Evolutionary conservation across 805 yeast species (phyloP).

Genomic region (Suhomyces kilbournensis): DNA sequence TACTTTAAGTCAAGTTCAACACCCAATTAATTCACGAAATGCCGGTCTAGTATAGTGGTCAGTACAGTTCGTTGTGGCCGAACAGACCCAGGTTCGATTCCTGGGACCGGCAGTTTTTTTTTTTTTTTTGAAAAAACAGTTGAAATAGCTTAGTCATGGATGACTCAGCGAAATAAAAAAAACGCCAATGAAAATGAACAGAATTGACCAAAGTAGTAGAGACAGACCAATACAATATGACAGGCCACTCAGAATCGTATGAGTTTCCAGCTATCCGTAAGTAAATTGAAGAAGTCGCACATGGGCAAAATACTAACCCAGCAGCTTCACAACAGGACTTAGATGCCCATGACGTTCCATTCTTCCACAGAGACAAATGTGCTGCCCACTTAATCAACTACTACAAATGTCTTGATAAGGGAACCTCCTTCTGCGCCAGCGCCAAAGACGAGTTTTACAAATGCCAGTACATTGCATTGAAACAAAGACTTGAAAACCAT

Average conservation of each 20-base stretch:
- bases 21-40: too few relatives aligned
- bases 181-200: slow-evolving; percentile 8
- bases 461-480: slow-evolving; percentile 42
- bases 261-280: slow-evolving; percentile 15
- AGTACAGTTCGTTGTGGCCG: slow-evolving; percentile 19
- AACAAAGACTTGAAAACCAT: slow-evolving; percentile 33
- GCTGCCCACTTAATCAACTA: slow-evolving; percentile 42
- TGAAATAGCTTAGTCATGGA: neutral
- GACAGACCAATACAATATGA: slow-evolving; percentile 6
- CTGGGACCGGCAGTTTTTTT: slow-evolving; percentile 15
- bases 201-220: neutral
- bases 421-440: slow-evolving; percentile 37
- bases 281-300: slow-evolving; percentile 1
- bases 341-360: slow-evolving; percentile 41
- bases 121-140: neutral
- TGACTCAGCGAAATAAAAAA: slow-evolving; percentile 1
- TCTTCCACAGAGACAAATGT: slow-evolving; percentile 43
- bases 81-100: slow-evolving; percentile 17
- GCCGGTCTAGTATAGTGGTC: slow-evolving; percentile 18
- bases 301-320: slow-evolving; percentile 6
- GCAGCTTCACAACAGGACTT: slow-evolving; percentile 28
- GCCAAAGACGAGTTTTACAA: slow-evolving; percentile 44
- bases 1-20: too few relatives aligned
- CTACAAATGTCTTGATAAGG: slow-evolving; percentile 44
- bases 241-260: slow-evolving; percentile 11